Evolutionary conservation across 2,329 filamentous ascomycete species (phyloP).

Genomic region (Elsinoe ampelina): DNA sequence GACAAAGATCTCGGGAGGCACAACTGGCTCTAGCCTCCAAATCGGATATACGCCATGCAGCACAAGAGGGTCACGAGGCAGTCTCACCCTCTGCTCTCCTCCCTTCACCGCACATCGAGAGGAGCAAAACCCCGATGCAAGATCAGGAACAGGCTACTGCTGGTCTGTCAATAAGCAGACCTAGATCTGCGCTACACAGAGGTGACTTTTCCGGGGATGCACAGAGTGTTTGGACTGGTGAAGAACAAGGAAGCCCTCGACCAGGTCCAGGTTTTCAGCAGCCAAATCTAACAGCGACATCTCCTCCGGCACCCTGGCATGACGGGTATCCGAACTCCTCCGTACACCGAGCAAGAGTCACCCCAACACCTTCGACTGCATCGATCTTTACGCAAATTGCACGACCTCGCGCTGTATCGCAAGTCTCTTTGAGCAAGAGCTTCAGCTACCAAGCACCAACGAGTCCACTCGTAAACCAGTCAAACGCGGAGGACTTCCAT

Average conservation of each 20-base stretch:
- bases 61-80: not conserved
- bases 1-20: constrained; percentile 10
- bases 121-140: constrained; percentile 18
- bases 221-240: constrained; percentile 17
- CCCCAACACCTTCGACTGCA: constrained; percentile 14
- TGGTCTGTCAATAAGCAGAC: constrained; percentile 61
- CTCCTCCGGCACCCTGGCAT: constrained; percentile 51
- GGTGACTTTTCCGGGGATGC: constrained; percentile 51
- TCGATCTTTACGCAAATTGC: constrained; percentile 32
- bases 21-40: constrained; percentile 22
- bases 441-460: constrained; percentile 84
- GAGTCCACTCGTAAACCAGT: constrained; percentile 81
- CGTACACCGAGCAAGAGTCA: constrained; percentile 18
- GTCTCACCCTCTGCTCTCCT: not conserved
- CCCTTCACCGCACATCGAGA: constrained; percentile 13
- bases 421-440: constrained; percentile 63
- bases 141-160: constrained; percentile 20
- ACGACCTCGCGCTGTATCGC: constrained; percentile 35
- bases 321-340: constrained; percentile 33
- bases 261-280: not conserved
- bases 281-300: constrained; percentile 32
- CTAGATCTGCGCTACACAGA: constrained; percentile 61
- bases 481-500: constrained; percentile 69
- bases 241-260: not conserved
- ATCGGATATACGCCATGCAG: not conserved